Evolutionary conservation across 1,139 yeast species (phyloP).

Genomic region (Geotrichum reessii): DNA sequence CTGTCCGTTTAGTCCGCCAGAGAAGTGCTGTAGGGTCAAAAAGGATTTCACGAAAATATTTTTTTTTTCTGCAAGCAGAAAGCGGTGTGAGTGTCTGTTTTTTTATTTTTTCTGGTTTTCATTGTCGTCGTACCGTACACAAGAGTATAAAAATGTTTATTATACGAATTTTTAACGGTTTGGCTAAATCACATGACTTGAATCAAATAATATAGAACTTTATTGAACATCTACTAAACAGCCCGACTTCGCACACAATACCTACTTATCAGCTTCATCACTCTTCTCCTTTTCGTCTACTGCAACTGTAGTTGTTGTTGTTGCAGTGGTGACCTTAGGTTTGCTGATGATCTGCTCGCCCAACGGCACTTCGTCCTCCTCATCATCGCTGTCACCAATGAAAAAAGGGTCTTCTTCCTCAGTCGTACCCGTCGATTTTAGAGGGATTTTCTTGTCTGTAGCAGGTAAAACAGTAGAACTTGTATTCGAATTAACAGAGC

Average conservation of each 20-base stretch:
- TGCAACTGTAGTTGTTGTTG: conserved; percentile 24
- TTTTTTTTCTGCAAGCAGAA: not conserved
- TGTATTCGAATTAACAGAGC: not conserved
- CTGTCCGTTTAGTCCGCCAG: not conserved
- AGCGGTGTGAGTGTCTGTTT: no score
- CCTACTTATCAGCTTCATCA: conserved; percentile 7
- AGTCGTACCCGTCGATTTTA: conserved; percentile 42
- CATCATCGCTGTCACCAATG: conserved; percentile 71
- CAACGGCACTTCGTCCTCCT: conserved; percentile 31
- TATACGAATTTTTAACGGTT: not conserved
- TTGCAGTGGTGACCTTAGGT: conserved; percentile 12
- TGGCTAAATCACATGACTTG: not conserved
- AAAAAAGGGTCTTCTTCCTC: conserved; percentile 59
- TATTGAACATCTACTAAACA: not conserved
- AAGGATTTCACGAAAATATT: not conserved
- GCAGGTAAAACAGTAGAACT: conserved; percentile 1
- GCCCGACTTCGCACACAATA: not conserved
- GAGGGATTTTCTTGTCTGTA: conserved; percentile 49
- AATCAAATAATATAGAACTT: not conserved
- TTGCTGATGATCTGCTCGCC: conserved; percentile 6
- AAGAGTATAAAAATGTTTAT: no score
- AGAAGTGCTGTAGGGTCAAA: no score
- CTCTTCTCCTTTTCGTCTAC: conserved; percentile 1
- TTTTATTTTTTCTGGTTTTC: not conserved
- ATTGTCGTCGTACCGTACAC: not conserved